Base-by-base conservation (phyloP, 768 basidiomycete genomes). In the Suillus americanus region DNA sequence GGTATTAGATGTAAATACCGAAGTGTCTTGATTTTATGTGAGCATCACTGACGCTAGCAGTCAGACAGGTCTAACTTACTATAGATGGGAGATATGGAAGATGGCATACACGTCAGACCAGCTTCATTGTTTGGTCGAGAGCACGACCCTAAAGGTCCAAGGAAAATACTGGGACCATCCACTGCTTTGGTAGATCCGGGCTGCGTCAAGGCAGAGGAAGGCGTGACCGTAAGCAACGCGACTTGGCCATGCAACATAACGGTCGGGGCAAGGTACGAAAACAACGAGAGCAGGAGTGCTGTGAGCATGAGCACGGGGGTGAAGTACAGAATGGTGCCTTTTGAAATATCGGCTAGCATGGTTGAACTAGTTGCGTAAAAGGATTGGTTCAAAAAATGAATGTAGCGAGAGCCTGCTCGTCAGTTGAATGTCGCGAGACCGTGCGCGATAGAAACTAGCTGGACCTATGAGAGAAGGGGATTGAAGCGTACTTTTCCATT, bases 71-170 rank as follows among this genome's bases (percentile, higher is more conserved):
- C 55, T 28, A 16, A 75, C 83, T 59, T 66, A 91, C 92, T 86
- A 69, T 90, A 93, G 54, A 75, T 67, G 1, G 91, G 87, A 20
- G 83, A 81, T 25, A 89, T 74, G 0, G 84, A 78, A 2, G 88
- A 77, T 0, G 72, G 62, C 18, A 86, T 88, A 73, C 92, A 94
- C 64, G 76, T 85, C 10, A 90, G 70, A 18, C 64, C 62, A 2
- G 81, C 86, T 55, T 74, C 78, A 71, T 85, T 85, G 37, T 78
- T 80, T 0, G 77, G 62, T 61, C 84, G 83, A 14, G 85, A 77
- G 68, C 92, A 94, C 6, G 92, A 92, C 9, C 92, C 92, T 50
- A 93, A 75, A 13, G 84, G 72, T 23, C 92, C 92, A 51, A 92
- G 71, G 71, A 88, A 85, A 41, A 90, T 73, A 56, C 83, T 87